These are phyloP conservation scores for Simmondsia chinensis DNA, from an alignment of 148 eudicot species.

Conservation along the genomic window DNA sequence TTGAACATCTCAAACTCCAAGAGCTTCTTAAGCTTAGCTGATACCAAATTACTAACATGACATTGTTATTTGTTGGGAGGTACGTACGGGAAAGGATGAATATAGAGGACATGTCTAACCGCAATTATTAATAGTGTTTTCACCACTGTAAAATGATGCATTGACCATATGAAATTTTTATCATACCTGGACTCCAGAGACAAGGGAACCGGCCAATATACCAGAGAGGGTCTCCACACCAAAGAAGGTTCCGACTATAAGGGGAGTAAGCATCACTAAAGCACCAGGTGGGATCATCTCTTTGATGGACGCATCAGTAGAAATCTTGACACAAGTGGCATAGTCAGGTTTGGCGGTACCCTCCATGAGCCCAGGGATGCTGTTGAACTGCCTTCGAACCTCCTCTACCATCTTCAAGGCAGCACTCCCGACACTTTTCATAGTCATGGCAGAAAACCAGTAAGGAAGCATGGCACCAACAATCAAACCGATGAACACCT, in stretches of 20 bases:
- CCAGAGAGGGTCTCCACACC: slow-evolving; percentile 26
- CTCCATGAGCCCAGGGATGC: slow-evolving; percentile 30
- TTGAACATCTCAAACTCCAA: too few species aligned
- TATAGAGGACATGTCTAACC: too few species aligned
- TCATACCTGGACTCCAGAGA: slow-evolving; percentile 31
- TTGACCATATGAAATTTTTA: too few species aligned
- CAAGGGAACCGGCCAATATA: slow-evolving; percentile 24
- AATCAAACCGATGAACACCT: slow-evolving; percentile 21
- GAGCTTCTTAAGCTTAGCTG: too few species aligned
- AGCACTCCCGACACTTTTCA: slow-evolving; percentile 29
- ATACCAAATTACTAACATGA: too few species aligned
- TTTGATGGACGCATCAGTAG: slow-evolving; percentile 25
- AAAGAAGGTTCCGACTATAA: slow-evolving; percentile 23
- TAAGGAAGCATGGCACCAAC: slow-evolving; percentile 33
- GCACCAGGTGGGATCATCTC: slow-evolving; percentile 34
- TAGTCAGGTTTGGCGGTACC: slow-evolving; percentile 25
- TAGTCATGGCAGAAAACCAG: slow-evolving; percentile 35
- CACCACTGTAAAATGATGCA: too few species aligned
- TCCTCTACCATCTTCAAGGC: slow-evolving; percentile 31
- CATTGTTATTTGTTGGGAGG: too few species aligned
- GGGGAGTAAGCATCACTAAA: slow-evolving; percentile 28
- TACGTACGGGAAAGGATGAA: too few species aligned
- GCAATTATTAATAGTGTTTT: too few species aligned
- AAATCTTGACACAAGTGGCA: slow-evolving; percentile 28
- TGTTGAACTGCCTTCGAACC: slow-evolving; percentile 25